Conservation (phyloP, 1,139 yeast species). For the Yamadazyma spencermartinsiae region DNA sequence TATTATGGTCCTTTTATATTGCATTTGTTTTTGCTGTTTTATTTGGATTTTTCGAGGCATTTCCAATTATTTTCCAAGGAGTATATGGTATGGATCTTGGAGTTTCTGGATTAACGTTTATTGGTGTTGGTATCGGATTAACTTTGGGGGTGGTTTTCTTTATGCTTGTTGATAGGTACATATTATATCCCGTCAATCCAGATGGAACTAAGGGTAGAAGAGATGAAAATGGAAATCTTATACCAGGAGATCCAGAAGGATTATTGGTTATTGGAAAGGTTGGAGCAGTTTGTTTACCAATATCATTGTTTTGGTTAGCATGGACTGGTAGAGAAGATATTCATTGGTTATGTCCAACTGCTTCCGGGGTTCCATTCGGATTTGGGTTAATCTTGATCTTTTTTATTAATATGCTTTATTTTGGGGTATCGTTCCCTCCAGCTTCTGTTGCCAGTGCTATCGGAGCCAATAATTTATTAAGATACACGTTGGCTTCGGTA, state of each 20-base stretch:
- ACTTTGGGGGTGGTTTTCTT: slow-evolving; percentile 53
- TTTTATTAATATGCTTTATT: slow-evolving; percentile 70
- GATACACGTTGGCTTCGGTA: slow-evolving; percentile 67
- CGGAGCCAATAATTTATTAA: slow-evolving; percentile 74
- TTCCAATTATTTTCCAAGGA: slow-evolving; percentile 69
- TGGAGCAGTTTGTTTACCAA: slow-evolving; percentile 65
- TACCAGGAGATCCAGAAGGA: slow-evolving; percentile 42
- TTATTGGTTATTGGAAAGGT: slow-evolving; percentile 47
- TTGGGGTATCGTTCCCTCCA: slow-evolving; percentile 76
- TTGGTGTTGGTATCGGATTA: slow-evolving; percentile 70
- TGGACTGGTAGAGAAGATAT: slow-evolving; percentile 68
- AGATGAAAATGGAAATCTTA: slow-evolving; percentile 55
- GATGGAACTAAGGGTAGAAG: slow-evolving; percentile 62
- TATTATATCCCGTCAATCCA: slow-evolving; percentile 56
- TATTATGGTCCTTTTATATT: slow-evolving; percentile 63
- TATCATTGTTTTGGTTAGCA: slow-evolving; percentile 77
- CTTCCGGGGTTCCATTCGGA: slow-evolving; percentile 76
- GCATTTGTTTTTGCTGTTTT: slow-evolving; percentile 75
- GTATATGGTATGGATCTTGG: slow-evolving; percentile 60
- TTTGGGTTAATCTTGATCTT: slow-evolving; percentile 72
- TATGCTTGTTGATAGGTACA: slow-evolving; percentile 45
- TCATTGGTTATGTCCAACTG: slow-evolving; percentile 80
- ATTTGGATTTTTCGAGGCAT: slow-evolving; percentile 78
- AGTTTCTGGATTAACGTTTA: slow-evolving; percentile 64
- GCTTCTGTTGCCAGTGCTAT: slow-evolving; percentile 70